A percentile compares a stretch with the other conserved stretches of the same genome.
Evolutionary conservation across 345 rosid genomes (phyloP).

Genomic region (Eucalyptus pumila): DNA sequence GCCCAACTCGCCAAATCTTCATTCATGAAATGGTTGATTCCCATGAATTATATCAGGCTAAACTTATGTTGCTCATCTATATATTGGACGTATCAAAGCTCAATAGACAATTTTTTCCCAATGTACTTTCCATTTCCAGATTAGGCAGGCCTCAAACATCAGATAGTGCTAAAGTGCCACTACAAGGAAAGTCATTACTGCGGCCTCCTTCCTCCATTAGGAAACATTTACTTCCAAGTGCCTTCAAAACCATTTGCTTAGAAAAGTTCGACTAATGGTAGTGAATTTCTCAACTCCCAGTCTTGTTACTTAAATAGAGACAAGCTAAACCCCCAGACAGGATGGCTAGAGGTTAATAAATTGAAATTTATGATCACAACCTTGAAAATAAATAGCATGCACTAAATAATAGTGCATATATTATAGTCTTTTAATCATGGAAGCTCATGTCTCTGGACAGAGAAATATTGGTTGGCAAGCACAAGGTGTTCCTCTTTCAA

Average conservation of each 20-base stretch:
- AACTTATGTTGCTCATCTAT: neutral
- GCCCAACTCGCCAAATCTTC: neutral
- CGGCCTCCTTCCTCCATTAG: neutral
- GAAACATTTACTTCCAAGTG: neutral
- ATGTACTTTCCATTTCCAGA: neutral
- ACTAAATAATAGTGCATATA: neutral
- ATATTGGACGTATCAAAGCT: neutral
- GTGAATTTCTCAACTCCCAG: neutral
- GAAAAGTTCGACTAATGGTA: neutral
- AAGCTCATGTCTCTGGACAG: neutral
- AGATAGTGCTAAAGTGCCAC: neutral
- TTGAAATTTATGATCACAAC: neutral
- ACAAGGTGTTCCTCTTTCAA: neutral
- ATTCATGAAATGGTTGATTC: neutral
- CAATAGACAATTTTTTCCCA: neutral
- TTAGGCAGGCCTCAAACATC: neutral
- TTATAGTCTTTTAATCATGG: neutral
- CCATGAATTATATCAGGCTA: neutral
- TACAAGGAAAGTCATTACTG: neutral
- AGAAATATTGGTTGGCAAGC: neutral
- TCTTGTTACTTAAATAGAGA: neutral
- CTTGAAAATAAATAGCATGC: neutral
- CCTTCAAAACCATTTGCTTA: neutral
- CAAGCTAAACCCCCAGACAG: neutral
- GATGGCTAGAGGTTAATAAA: neutral